A percentile compares a stretch with the other conserved stretches of the same genome.
These are phyloP conservation scores for Spergularia bocconei DNA, from an alignment of 148 eudicot genomes.

Conservation along the genomic window DNA sequence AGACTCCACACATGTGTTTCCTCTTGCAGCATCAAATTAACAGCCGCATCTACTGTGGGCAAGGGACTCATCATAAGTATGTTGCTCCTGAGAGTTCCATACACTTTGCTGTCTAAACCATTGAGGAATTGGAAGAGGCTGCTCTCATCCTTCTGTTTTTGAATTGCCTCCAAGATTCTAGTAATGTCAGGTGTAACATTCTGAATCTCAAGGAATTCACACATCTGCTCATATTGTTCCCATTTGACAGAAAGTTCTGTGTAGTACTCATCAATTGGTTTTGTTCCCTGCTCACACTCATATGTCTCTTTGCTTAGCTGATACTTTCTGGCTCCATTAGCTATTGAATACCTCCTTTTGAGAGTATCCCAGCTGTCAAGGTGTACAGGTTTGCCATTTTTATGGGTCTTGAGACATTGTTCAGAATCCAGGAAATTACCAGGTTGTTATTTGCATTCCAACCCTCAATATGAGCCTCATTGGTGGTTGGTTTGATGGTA, in stretches of 20 bases:
- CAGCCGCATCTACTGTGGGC: background rate
- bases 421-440: background rate
- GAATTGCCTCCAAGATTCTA: background rate
- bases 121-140: conserved; percentile 1
- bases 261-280: background rate
- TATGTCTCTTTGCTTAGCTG: background rate
- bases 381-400: no score
- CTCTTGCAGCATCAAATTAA: background rate
- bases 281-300: no score
- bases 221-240: no score
- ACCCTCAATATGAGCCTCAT: background rate
- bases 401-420: no score
- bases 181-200: no score
- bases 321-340: background rate
- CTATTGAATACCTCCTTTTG: background rate
- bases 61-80: background rate
- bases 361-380: background rate
- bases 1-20: background rate
- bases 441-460: background rate
- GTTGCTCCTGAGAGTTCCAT: background rate
- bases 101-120: background rate
- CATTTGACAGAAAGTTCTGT: background rate
- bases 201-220: no score
- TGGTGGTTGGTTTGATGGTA: background rate
- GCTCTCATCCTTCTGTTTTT: background rate